Percentiles rank a stretch among this genome's conserved stretches.
Evolutionary conservation across 768 basidiomycete genomes (phyloP).

Genomic region (Boletus speciosus): DNA sequence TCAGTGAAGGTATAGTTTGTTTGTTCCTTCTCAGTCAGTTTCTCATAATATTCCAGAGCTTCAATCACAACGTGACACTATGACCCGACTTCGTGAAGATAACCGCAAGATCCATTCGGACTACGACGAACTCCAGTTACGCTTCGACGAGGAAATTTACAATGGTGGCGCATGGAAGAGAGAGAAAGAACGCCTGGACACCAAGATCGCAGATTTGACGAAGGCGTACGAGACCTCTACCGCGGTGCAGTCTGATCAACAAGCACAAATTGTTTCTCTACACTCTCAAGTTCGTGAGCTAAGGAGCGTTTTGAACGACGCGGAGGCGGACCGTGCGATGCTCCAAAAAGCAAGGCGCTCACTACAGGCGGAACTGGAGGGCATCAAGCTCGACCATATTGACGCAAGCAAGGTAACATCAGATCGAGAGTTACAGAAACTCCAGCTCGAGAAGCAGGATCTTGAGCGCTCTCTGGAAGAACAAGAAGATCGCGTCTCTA

Average conservation of each 20-base stretch:
- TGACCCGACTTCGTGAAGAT: constrained; percentile 76
- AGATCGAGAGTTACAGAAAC: constrained; percentile 69
- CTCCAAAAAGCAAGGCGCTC: constrained; percentile 80
- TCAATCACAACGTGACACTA: constrained; percentile 70
- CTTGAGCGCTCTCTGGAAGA: constrained; percentile 75
- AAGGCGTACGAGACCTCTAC: constrained; percentile 73
- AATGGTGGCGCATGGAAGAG: constrained; percentile 81
- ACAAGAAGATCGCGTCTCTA: constrained; percentile 67
- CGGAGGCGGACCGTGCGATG: constrained; percentile 74
- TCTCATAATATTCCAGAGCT: constrained; percentile 47
- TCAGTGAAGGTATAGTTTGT: constrained; percentile 63
- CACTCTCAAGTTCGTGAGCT: constrained; percentile 86
- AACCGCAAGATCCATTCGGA: constrained; percentile 75
- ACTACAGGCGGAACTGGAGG: constrained; percentile 75
- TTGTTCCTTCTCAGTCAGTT: not conserved
- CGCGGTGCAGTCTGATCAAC: constrained; percentile 74
- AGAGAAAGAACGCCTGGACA: constrained; percentile 83
- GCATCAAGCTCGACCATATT: constrained; percentile 71
- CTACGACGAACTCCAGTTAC: constrained; percentile 69
- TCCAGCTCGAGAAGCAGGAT: constrained; percentile 80
- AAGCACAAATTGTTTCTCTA: constrained; percentile 76
- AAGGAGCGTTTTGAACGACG: constrained; percentile 76
- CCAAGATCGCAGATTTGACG: constrained; percentile 71
- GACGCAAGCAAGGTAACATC: constrained; percentile 68
- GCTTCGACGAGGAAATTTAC: constrained; percentile 75